Evolutionary conservation across 2,329 filamentous ascomycete genomes (phyloP), one percentile per base, ranked within the genome.

Genomic region (Ophiocordyceps camponoti-rufipedis): DNA sequence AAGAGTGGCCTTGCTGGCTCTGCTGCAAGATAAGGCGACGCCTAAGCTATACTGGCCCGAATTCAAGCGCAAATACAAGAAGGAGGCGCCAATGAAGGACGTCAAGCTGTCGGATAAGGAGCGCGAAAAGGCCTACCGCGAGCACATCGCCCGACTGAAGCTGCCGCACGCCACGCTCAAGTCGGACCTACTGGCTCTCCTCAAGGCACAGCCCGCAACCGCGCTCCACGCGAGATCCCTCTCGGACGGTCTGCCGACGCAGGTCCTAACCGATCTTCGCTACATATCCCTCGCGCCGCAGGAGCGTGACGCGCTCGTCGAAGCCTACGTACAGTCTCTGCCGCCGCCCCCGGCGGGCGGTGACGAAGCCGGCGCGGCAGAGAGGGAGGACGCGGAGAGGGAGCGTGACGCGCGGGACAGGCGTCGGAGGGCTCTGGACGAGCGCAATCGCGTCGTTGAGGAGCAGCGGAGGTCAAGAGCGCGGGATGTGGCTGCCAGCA

Each of bases 31-130:
- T 43, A 75, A 86, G 52, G 89, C 88, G 0, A 91, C 81, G 0
- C 82, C 85, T 0, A 96, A 94, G 63, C 71, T 98, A 1, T 98
- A 94, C 68, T 98, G 91, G 91, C 82, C 85, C 0, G 91, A 98
- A 59, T 98, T 98, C 64, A 86, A 85, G 55, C 73, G 91, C 32
- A 98, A 95, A 58, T 91, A 78, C 62, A 82, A 82, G 52, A 88
- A 82, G 51, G 87, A 94, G 51, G 62, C 74, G 0, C 74, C 80
- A 45, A 87, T 98, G 82, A 82, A 80, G 49, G 82, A 89, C 48
- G 67, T 75, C 29, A 74, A 70, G 44, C 68, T 88, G 23, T 65
- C 69, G 32, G 85, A 89, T 55, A 85, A 82, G 59, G 85, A 89
- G 45, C 73, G 82, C 32, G 85, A 93, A 57, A 87, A 82, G 62